These are phyloP conservation scores for Nemania diffusa DNA, from an alignment of 2,329 filamentous ascomycete species.

Conservation along the genomic window DNA sequence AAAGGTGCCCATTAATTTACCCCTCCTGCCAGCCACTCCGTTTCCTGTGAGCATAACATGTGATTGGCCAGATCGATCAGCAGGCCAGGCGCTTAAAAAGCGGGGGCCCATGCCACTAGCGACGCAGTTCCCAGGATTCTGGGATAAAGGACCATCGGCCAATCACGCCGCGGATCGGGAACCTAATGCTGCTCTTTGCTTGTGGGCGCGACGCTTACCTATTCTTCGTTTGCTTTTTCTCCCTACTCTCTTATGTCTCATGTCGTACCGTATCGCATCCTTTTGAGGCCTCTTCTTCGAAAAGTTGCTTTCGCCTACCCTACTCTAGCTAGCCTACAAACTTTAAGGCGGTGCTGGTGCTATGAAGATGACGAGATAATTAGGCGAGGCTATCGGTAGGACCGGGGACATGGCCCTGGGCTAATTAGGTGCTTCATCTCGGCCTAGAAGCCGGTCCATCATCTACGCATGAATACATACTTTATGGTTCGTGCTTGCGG, in stretches of 20 bases:
- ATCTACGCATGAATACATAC: not conserved
- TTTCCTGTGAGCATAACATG: not conserved
- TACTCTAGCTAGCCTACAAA: not conserved
- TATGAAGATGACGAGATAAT: slow-evolving; percentile 1
- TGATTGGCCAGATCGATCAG: slow-evolving; percentile 24
- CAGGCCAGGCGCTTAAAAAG: slow-evolving; percentile 36
- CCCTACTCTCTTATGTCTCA: not conserved
- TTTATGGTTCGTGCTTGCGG: slow-evolving; percentile 12
- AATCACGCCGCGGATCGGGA: slow-evolving; percentile 27
- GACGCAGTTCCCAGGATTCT: slow-evolving; percentile 40
- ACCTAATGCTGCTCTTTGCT: slow-evolving; percentile 23
- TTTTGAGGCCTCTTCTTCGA: not conserved
- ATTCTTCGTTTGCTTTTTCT: slow-evolving; percentile 5
- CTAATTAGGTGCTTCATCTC: slow-evolving; percentile 24
- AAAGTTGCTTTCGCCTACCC: not conserved
- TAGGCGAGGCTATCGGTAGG: not conserved
- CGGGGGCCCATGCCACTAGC: slow-evolving; percentile 23
- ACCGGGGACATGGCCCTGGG: not conserved
- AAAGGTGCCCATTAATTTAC: slow-evolving; percentile 25
- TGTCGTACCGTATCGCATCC: not conserved
- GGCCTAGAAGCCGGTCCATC: slow-evolving; percentile 4
- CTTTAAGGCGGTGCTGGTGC: not conserved
- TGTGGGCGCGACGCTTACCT: slow-evolving; percentile 18
- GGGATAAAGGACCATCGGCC: slow-evolving; percentile 31
- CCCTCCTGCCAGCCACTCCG: slow-evolving; percentile 29